phyloP scores from a whole-genome alignment of 768 basidiomycete genomes.

The Phanerochaete carnosa region DNA sequence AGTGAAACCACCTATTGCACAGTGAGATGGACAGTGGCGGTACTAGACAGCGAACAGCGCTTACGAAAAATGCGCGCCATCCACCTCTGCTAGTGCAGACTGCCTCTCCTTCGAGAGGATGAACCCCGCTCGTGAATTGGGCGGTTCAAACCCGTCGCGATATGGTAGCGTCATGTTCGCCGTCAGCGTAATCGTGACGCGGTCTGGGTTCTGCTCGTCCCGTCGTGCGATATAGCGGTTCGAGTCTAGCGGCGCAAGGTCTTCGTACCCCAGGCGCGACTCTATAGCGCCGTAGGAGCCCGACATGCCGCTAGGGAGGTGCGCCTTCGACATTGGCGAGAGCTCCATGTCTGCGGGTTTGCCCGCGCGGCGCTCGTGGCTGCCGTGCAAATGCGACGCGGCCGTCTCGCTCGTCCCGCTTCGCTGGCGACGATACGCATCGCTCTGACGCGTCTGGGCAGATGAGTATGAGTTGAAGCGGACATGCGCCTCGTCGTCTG shows the following conservation, averaged over 20 bases:
- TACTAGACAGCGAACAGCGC: conserved; percentile 20
- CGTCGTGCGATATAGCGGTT: background rate
- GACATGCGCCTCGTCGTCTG: background rate
- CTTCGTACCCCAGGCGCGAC: background rate
- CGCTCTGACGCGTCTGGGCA: background rate
- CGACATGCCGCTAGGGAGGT: background rate
- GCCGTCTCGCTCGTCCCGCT: background rate
- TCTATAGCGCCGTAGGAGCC: background rate
- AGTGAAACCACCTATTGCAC: conserved; percentile 71
- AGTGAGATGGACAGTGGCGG: conserved; percentile 4
- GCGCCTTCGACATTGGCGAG: background rate
- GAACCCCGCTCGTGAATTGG: background rate
- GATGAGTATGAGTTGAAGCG: background rate
- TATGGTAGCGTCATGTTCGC: background rate
- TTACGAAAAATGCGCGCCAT: conserved; percentile 82
- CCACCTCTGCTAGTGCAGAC: conserved; percentile 70
- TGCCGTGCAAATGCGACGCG: too few species aligned
- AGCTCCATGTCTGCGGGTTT: background rate
- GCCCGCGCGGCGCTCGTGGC: too few species aligned
- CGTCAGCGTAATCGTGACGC: background rate
- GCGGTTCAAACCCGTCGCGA: background rate
- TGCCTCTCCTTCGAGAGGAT: conserved; percentile 38
- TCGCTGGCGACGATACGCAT: too few species aligned
- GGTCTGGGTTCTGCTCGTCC: background rate
- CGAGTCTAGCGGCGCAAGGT: background rate